phyloP scores from a whole-genome alignment of 169 alveolate species.

The Perkinsus olseni region DNA sequence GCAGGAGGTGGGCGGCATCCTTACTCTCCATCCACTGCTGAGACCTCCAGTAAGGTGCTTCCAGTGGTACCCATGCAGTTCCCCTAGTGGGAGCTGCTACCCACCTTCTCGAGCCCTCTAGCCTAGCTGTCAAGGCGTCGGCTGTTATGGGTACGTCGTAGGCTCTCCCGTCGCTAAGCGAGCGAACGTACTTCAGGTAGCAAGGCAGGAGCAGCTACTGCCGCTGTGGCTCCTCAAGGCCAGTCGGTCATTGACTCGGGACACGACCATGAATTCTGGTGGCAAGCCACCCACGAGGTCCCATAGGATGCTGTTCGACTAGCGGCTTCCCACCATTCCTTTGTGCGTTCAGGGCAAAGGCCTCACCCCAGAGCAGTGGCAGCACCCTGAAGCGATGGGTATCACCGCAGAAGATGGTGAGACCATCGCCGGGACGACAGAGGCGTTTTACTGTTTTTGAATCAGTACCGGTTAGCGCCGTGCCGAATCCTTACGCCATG shows the following conservation, averaged over 20 bases:
- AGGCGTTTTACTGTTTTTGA: background rate
- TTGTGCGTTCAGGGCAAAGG: background rate
- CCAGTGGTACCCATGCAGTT: background rate
- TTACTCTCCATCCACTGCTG: background rate
- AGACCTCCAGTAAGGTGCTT: background rate
- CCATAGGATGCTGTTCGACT: background rate
- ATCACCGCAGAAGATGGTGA: background rate
- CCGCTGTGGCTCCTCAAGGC: background rate
- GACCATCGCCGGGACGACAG: background rate
- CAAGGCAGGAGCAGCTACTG: background rate
- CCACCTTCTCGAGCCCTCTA: background rate
- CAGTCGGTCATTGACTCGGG: background rate
- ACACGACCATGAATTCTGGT: background rate
- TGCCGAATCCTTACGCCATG: background rate
- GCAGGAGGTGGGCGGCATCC: background rate
- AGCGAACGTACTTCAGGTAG: background rate
- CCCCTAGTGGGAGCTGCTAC: background rate
- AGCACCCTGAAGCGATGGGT: background rate
- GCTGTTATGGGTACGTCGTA: background rate
- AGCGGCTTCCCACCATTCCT: background rate
- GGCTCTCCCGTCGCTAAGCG: background rate
- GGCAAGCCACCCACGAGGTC: background rate
- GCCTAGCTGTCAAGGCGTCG: background rate
- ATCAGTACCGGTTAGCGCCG: background rate
- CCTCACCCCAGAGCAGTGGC: background rate